Conservation (phyloP, 768 basidiomycete genomes). For the Neoboletus brunneissimus region DNA sequence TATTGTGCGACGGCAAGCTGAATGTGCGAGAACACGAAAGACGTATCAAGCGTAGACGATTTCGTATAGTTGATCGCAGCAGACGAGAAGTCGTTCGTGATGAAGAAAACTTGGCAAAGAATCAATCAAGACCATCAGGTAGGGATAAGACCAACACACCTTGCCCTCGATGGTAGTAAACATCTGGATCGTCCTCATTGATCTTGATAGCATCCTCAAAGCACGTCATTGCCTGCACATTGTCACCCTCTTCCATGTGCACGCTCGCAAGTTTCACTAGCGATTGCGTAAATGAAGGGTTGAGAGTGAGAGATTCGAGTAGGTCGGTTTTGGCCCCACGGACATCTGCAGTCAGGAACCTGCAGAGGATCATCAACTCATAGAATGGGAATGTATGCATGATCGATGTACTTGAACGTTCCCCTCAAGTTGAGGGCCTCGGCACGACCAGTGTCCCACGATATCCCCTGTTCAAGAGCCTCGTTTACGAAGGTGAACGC, state of each 20-base stretch:
- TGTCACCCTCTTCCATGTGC: constrained; percentile 91
- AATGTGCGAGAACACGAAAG: constrained; percentile 96
- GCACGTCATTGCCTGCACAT: constrained; percentile 78
- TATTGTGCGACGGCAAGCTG: constrained; percentile 97
- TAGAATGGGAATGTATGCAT: neutral
- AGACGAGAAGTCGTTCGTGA: constrained; percentile 82
- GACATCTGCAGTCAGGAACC: constrained; percentile 87
- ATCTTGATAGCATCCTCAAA: constrained; percentile 87
- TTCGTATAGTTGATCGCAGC: constrained; percentile 91
- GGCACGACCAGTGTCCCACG: constrained; percentile 69
- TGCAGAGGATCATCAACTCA: constrained; percentile 25
- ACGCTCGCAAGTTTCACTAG: constrained; percentile 97
- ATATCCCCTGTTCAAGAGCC: constrained; percentile 82
- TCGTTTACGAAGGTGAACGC: constrained; percentile 79
- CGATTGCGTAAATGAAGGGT: constrained; percentile 74
- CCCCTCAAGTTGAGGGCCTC: constrained; percentile 91
- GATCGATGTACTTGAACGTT: constrained; percentile 79
- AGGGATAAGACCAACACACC: constrained; percentile 41
- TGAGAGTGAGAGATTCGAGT: constrained; percentile 66
- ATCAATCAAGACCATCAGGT: neutral
- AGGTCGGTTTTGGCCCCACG: constrained; percentile 81
- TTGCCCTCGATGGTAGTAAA: constrained; percentile 98
- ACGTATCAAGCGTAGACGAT: constrained; percentile 80
- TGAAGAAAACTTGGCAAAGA: constrained; percentile 72
- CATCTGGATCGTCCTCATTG: constrained; percentile 86